These are phyloP conservation scores for Yamadazyma buinensis DNA, from an alignment of 1,139 yeast genomes.

Conservation along the genomic window DNA sequence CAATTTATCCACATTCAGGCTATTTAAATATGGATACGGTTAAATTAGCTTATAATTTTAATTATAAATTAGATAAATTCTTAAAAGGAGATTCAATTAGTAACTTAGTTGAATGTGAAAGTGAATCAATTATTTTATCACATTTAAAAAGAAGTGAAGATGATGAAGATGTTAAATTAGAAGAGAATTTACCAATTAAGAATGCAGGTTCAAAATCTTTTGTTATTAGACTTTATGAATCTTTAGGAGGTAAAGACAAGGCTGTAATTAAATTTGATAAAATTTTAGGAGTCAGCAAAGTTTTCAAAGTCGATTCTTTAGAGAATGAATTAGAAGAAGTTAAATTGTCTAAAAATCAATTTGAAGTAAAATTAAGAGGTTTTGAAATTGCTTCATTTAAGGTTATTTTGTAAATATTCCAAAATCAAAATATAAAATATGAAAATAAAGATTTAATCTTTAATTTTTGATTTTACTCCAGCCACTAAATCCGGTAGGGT, in stretches of 20 bases:
- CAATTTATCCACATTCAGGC: constrained; percentile 78
- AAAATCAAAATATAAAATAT: too few species aligned
- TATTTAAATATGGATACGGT: constrained; percentile 61
- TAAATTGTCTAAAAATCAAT: constrained; percentile 22
- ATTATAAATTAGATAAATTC: constrained; percentile 45
- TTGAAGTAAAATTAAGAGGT: constrained; percentile 54
- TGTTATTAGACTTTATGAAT: constrained; percentile 74
- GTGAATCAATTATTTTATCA: constrained; percentile 58
- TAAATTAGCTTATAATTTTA: constrained; percentile 74
- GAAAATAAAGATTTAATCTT: too few species aligned
- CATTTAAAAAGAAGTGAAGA: constrained; percentile 87
- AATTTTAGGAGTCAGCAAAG: constrained; percentile 40
- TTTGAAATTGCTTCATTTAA: constrained; percentile 76
- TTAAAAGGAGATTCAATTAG: constrained; percentile 10
- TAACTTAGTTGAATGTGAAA: constrained; percentile 26
- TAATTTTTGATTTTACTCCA: too few species aligned
- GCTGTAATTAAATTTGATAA: constrained; percentile 39
- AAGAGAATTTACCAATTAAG: constrained; percentile 33
- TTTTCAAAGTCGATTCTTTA: constrained; percentile 61
- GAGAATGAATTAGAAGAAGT: constrained; percentile 53
- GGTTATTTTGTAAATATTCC: constrained; percentile 32
- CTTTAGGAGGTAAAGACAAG: constrained; percentile 69
- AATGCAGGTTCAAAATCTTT: constrained; percentile 48
- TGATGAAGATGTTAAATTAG: constrained; percentile 53
- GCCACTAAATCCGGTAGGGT: too few species aligned